A percentile compares a stretch with the other conserved stretches of the same genome.
Conservation (phyloP, 345 rosid species). For the Rhodamnia argentea region DNA sequence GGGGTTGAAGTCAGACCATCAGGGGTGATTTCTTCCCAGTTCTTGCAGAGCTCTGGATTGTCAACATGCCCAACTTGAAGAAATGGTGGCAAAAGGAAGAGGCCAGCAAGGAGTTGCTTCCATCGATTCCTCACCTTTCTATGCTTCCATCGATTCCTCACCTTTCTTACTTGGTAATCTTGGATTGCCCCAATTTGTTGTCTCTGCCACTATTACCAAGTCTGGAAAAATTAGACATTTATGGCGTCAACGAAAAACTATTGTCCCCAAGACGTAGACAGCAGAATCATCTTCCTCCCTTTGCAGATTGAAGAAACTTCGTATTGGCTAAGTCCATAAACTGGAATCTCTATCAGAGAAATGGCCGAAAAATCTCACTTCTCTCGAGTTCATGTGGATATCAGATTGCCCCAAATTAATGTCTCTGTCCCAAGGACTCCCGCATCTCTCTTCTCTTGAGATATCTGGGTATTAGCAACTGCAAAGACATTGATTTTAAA, state of each 20-base stretch:
- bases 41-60: neutral
- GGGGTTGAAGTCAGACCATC: neutral
- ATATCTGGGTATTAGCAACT: neutral
- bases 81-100: neutral
- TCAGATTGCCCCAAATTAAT: neutral
- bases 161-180: neutral
- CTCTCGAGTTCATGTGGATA: neutral
- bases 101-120: neutral
- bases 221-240: neutral
- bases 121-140: neutral
- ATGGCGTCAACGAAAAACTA: neutral
- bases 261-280: neutral
- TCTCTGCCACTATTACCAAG: neutral
- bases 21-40: neutral
- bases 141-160: neutral
- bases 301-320: neutral
- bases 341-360: neutral
- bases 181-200: neutral
- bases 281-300: neutral
- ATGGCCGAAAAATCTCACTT: neutral
- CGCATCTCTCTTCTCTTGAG: neutral
- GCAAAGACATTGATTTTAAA: neutral
- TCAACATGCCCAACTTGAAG: neutral
- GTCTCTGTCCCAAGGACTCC: neutral
- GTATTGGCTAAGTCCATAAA: neutral